phyloP scores from a whole-genome alignment of 345 rosid species.

The Aethionema arabicum region DNA sequence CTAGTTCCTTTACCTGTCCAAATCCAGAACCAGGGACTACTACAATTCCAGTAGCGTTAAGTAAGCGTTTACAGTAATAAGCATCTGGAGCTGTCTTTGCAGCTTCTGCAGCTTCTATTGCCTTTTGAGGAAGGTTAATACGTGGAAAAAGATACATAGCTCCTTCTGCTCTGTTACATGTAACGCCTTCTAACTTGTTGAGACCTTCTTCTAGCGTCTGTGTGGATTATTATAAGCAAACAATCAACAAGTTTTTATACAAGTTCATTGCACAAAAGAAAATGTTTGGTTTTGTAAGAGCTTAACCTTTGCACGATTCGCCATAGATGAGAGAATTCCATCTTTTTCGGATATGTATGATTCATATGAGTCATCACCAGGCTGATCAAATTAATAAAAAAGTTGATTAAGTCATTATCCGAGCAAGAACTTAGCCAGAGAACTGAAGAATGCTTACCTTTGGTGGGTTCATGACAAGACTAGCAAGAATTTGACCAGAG shows the following conservation, averaged over 20 bases:
- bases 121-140: constrained; percentile 66
- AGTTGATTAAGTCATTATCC: neutral
- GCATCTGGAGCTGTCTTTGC: constrained; percentile 78
- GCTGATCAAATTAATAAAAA: constrained; percentile 41
- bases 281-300: too few species aligned
- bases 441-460: constrained; percentile 47
- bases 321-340: constrained; percentile 77
- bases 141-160: constrained; percentile 95
- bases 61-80: constrained; percentile 76
- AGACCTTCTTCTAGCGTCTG: constrained; percentile 80
- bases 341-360: constrained; percentile 71
- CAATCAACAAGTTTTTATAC: too few species aligned
- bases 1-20: constrained; percentile 85
- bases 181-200: constrained; percentile 76
- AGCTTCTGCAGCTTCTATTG: constrained; percentile 68
- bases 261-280: too few species aligned
- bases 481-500: constrained; percentile 90
- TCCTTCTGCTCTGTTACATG: constrained; percentile 94
- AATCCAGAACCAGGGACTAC: constrained; percentile 95
- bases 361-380: constrained; percentile 80
- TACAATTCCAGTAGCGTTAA: constrained; percentile 82
- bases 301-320: constrained; percentile 84
- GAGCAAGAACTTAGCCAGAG: neutral
- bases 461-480: constrained; percentile 96
- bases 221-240: too few species aligned